Conservation (phyloP, 768 basidiomycete species). For the Suillus paluster region DNA sequence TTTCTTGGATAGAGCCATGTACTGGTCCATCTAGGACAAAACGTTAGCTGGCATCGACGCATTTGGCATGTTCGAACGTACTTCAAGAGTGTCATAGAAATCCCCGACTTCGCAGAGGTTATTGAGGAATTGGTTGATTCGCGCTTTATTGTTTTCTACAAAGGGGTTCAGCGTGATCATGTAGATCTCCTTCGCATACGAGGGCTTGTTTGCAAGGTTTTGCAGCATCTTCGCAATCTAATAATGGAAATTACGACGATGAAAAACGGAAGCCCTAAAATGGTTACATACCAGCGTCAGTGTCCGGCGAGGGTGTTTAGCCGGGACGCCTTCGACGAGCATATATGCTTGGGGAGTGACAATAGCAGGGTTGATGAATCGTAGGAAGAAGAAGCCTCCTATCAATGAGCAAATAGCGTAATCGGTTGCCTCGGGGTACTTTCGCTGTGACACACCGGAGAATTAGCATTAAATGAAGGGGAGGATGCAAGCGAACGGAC, state of each 20-base stretch:
- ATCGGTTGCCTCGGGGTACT: constrained; percentile 98
- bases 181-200: constrained; percentile 96
- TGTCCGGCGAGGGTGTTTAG: constrained; percentile 96
- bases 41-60: background rate
- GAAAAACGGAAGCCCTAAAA: background rate
- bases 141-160: constrained; percentile 97
- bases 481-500: constrained; percentile 48
- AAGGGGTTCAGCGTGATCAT: constrained; percentile 99
- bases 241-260: constrained; percentile 7
- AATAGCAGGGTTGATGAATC: constrained; percentile 99
- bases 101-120: constrained; percentile 98
- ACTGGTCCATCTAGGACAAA: constrained; percentile 91
- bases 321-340: constrained; percentile 97
- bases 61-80: constrained; percentile 36
- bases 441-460: constrained; percentile 60
- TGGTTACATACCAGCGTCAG: constrained; percentile 73
- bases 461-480: constrained; percentile 15
- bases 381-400: constrained; percentile 99
- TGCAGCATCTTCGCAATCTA: constrained; percentile 99
- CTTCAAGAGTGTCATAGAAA: constrained; percentile 98
- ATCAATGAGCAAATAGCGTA: constrained; percentile 98
- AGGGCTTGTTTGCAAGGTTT: constrained; percentile 98
- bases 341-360: constrained; percentile 99
- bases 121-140: constrained; percentile 97
- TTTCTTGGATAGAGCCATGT: constrained; percentile 99